phyloP scores from a whole-genome alignment of 352 stramenopile species.

The Discostella stelligera region DNA sequence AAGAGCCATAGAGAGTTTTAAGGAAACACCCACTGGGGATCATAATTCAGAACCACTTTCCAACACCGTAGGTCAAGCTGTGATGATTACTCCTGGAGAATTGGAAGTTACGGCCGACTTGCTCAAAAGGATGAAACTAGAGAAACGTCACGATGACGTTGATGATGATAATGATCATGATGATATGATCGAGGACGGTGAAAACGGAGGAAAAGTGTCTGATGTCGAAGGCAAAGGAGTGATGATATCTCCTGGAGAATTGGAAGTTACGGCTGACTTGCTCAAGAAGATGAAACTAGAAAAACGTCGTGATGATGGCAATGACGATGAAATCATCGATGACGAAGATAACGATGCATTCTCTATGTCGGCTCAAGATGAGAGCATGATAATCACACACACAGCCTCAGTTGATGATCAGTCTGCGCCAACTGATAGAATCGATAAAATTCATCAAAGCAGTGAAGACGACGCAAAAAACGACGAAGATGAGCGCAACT shows the following conservation, averaged over 20 bases:
- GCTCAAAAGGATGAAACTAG: constrained; percentile 81
- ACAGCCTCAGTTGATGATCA: constrained; percentile 46
- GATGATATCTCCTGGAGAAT: constrained; percentile 29
- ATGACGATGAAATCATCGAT: constrained; percentile 66
- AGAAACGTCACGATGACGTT: constrained; percentile 55
- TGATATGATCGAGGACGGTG: not conserved
- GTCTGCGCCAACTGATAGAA: constrained; percentile 23
- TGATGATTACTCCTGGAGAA: constrained; percentile 24
- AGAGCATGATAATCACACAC: constrained; percentile 29
- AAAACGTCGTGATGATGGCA: constrained; percentile 52
- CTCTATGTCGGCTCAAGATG: constrained; percentile 22
- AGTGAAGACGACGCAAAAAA: constrained; percentile 22
- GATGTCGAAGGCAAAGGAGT: constrained; percentile 47
- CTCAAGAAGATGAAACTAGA: constrained; percentile 77
- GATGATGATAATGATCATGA: constrained; percentile 36
- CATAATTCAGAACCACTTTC: constrained; percentile 6
- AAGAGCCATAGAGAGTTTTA: constrained; percentile 33
- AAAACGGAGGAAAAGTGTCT: constrained; percentile 19
- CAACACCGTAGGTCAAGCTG: constrained; percentile 14
- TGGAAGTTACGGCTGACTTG: constrained; percentile 80
- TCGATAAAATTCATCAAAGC: constrained; percentile 27
- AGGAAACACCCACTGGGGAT: constrained; percentile 17
- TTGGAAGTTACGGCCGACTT: constrained; percentile 80
- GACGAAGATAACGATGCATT: constrained; percentile 52
- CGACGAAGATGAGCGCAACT: constrained; percentile 17